Evolutionary conservation across 257 asterid species (phyloP), one percentile per base, ranked within the genome.

Genomic region (Coffea canephora): DNA sequence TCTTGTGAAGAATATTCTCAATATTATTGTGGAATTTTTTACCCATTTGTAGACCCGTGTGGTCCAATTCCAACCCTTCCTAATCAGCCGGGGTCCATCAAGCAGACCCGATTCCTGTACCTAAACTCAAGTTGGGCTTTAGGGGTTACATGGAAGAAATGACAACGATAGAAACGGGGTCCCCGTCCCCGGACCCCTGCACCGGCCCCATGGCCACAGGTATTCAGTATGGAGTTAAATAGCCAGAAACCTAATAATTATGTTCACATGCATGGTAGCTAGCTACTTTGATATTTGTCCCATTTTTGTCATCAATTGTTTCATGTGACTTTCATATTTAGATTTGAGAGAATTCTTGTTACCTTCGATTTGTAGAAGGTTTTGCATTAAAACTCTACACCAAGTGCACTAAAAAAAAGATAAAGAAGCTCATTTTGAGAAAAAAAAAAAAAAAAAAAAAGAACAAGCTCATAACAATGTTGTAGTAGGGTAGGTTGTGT

Each of bases 131-230:
- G 78, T 74, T 55, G 11, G 31, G 34, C 43, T 39, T 13, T 36
- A 55, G 39, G 39, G 25, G 64, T 46, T 76, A 61, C 79, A 46
- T 25, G 79, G 71, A 43, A 45, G 27, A 31, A 34, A 61, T 61
- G 46, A 61, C 71, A 76, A 62, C 71, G 71, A n/a, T 43, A 62
- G 43, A 73, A 23, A 25, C 27, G n/a, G 9, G 23, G 23, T 54
- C 69, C 50, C 55, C 55, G 15, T 12, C 55, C 66, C 15, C 66
- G 6, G 11, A 7, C 6, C 52, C 52, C 52, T 7, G 11, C 50
- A 14, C 15, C 54, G 11, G 0, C 65, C 65, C 27, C n/a, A 3
- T 14, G 68, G 68, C 4, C 31, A 9, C 36, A 62, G 68, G 1
- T n/a, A 23, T 25, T 62, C 68, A 62, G 36, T 9, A 25, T n/a